phyloP scores from a whole-genome alignment of 257 asterid genomes.

The Capsicum chinense region DNA sequence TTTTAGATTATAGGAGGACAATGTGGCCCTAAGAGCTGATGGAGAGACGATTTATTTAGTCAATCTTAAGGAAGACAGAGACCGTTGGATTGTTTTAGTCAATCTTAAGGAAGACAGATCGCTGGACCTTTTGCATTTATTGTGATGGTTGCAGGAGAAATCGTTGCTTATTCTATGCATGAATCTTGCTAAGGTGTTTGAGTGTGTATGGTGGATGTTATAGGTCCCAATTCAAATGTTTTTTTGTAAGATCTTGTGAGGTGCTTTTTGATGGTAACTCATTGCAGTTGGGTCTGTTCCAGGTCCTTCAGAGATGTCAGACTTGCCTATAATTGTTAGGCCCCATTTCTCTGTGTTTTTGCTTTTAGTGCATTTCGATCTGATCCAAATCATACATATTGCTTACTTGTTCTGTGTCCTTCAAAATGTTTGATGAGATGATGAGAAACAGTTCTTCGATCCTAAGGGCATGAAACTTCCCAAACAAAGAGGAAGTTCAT shows the following conservation, averaged over 20 bases:
- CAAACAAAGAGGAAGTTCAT: slow-evolving; percentile 17
- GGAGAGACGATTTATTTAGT: slow-evolving; percentile 7
- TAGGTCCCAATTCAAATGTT: not conserved
- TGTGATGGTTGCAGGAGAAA: not conserved
- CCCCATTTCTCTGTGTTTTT: slow-evolving; percentile 4
- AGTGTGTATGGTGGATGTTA: slow-evolving; percentile 20
- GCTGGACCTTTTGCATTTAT: slow-evolving; percentile 20
- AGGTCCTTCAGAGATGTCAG: slow-evolving; percentile 23
- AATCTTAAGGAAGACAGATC: not conserved
- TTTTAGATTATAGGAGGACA: not conserved
- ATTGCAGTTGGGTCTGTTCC: not conserved
- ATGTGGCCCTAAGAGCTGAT: not conserved
- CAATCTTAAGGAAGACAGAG: not conserved
- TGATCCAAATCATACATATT: not conserved
- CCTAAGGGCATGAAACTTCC: not conserved
- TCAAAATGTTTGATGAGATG: not conserved
- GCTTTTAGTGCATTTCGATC: not conserved
- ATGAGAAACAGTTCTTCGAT: slow-evolving; percentile 20
- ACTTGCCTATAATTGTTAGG: slow-evolving; percentile 8
- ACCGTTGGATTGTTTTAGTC: slow-evolving; percentile 18
- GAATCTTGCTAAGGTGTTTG: slow-evolving; percentile 17
- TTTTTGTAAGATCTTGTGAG: not conserved
- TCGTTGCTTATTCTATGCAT: not conserved
- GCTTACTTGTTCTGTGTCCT: not conserved
- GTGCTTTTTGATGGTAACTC: slow-evolving; percentile 13